A percentile compares a stretch with the other conserved stretches of the same genome.
Evolutionary conservation across 495 filamentous ascomycete species (phyloP).

Genomic region (Penicillium bialowiezense): DNA sequence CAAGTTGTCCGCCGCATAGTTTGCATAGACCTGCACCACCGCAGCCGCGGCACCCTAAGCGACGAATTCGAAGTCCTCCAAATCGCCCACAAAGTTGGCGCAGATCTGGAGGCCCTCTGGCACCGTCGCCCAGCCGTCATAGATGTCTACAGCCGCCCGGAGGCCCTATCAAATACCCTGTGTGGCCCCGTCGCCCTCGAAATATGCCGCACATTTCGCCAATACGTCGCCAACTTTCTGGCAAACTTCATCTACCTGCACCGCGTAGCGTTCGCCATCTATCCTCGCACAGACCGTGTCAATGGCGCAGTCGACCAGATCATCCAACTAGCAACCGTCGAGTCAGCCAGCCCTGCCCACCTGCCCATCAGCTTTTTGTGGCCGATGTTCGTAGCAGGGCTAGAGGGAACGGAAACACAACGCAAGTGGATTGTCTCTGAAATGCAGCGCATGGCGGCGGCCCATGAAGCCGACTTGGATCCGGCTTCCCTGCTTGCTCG

Average conservation of each 20-base stretch:
- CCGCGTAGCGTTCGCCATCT: constrained; percentile 42
- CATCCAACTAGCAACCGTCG: constrained; percentile 36
- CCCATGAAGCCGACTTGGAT: constrained; percentile 3
- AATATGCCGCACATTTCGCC: constrained; percentile 35
- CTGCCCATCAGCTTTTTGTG: constrained; percentile 37
- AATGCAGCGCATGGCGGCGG: constrained; percentile 33
- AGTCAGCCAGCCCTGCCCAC: constrained; percentile 16
- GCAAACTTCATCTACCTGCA: constrained; percentile 43
- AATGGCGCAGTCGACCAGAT: constrained; percentile 40
- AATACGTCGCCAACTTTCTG: constrained; percentile 41
- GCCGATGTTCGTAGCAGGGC: constrained; percentile 37
- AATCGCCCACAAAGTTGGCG: constrained; percentile 38
- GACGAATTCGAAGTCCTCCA: constrained; percentile 44
- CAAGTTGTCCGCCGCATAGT: constrained; percentile 39
- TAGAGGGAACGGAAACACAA: constrained; percentile 36
- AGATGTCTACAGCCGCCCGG: constrained; percentile 30
- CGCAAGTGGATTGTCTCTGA: constrained; percentile 35
- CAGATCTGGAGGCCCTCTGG: constrained; percentile 41
- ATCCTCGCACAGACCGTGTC: constrained; percentile 40
- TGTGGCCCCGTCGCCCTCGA: constrained; percentile 23
- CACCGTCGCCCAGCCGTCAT: constrained; percentile 33
- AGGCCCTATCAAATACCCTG: constrained; percentile 25
- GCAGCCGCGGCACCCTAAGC: constrained; percentile 37
- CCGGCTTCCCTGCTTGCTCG: constrained; percentile 1
- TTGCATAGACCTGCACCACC: constrained; percentile 40